Conservation (phyloP, 805 yeast species). For the Wickerhamomyces bisporus region DNA sequence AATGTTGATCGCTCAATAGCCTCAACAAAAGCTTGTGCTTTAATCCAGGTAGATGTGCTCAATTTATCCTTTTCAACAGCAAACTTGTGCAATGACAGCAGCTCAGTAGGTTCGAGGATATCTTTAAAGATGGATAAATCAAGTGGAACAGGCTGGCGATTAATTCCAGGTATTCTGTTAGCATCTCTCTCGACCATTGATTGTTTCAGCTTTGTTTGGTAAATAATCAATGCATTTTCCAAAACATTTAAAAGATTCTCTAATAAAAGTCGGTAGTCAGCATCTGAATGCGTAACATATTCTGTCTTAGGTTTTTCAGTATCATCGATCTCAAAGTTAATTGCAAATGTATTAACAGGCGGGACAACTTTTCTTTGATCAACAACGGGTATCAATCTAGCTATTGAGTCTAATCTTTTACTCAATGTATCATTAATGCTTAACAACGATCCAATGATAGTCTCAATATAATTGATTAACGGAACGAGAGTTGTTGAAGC, state of each 20-base stretch:
- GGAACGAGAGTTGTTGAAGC: conserved; percentile 7
- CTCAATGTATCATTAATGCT: conserved; percentile 8
- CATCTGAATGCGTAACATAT: conserved; percentile 2
- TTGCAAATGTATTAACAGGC: conserved; percentile 10
- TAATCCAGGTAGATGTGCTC: conserved; percentile 22
- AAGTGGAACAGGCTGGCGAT: conserved; percentile 24
- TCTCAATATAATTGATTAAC: conserved; percentile 7
- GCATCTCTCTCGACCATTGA: conserved; percentile 26
- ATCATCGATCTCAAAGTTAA: conserved; percentile 21
- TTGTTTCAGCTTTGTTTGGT: conserved; percentile 26
- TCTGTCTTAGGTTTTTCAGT: conserved; percentile 10
- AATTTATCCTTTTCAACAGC: conserved; percentile 23
- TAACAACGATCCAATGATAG: conserved; percentile 14
- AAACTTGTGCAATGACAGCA: conserved; percentile 31
- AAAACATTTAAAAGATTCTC: conserved; percentile 14
- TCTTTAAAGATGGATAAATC: conserved; percentile 27
- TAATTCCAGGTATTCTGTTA: conserved; percentile 25
- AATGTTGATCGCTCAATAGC: conserved; percentile 21
- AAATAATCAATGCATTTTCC: conserved; percentile 25
- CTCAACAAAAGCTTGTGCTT: conserved; percentile 21
- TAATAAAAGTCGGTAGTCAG: conserved; percentile 6
- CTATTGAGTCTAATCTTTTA: conserved; percentile 7
- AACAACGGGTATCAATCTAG: not conserved
- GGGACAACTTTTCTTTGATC: conserved; percentile 18
- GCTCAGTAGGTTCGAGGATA: conserved; percentile 27